Evolutionary conservation across 2,329 filamentous ascomycete species (phyloP), one percentile per base, ranked within the genome.

Genomic region (Orbilia blumenaviensis): DNA sequence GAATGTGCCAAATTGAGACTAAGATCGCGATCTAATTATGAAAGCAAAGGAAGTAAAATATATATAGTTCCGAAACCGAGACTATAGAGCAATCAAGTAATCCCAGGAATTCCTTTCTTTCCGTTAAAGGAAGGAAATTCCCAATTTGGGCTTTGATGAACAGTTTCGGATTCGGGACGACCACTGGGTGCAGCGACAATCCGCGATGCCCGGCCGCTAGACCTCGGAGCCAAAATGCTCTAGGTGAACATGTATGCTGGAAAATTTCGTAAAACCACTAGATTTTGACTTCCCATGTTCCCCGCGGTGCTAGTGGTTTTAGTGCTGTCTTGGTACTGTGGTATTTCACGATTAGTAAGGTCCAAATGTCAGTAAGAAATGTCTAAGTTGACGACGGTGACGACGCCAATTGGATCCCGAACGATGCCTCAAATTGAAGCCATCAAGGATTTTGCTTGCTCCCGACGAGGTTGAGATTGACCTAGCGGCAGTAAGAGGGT

Each of bases 361-460:
- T 14, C 6, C 8, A 29, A 34, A 2, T 41, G 44, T 61, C 54
- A 23, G 52, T 46, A 58, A 48, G 50, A 48, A 58, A 25, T 68
- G 66, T 71, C 56, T 63, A 48, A 62, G 66, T 71, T 71, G 46
- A 63, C 66, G 66, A 54, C 56, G 48, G 52, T 18, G 52, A 56
- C 16, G 52, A 32, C 23, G 32, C 12, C 52, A 56, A 56, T 67
- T 46, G 12, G 48, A 21, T 46, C 29, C 10, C 34, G 21, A n/a
- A 12, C 29, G 63, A 54, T 34, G 16, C 25, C 21, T 23, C 62
- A 23, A 44, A 32, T 29, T 41, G n/a, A 46, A 58, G 23, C 25
- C 29, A 63, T 71, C 66, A 62, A 54, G 66, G 66, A 71, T 71
- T 69, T 52, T 63, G 66, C 56, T 29, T 54, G 66, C 54, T 23